Conservation (phyloP, 2,329 filamentous ascomycete species). For the Exophiala oligosperma region DNA sequence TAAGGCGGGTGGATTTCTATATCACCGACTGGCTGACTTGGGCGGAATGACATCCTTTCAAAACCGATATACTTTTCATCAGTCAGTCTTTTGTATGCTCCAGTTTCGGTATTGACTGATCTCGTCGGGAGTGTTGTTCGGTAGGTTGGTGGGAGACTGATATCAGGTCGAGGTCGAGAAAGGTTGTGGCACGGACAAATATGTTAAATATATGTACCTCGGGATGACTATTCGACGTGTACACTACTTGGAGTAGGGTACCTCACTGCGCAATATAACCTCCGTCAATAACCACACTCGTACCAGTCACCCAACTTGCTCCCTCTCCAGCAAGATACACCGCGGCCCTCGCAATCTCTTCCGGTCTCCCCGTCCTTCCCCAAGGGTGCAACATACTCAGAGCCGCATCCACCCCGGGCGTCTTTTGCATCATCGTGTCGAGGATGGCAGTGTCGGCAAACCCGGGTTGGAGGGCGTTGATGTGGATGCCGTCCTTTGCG, state of each 20-base stretch:
- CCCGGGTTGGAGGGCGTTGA: constrained; percentile 46
- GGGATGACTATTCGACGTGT: too few relatives aligned
- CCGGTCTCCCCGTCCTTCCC: constrained; percentile 33
- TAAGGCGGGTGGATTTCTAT: not conserved
- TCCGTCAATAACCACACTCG: constrained; percentile 46
- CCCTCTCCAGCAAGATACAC: constrained; percentile 51
- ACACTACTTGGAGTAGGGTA: not conserved
- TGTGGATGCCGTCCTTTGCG: constrained; percentile 42
- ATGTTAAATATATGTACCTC: too few relatives aligned
- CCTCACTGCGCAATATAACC: constrained; percentile 36
- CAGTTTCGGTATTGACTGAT: too few relatives aligned
- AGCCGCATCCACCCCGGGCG: not conserved
- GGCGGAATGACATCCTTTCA: too few relatives aligned
- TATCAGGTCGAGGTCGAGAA: too few relatives aligned
- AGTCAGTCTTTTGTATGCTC: constrained; percentile 41
- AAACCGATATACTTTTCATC: constrained; percentile 61
- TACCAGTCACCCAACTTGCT: constrained; percentile 46
- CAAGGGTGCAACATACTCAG: constrained; percentile 14
- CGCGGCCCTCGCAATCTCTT: constrained; percentile 41
- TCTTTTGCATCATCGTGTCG: constrained; percentile 35
- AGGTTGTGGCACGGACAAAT: too few relatives aligned
- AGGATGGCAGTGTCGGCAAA: constrained; percentile 41
- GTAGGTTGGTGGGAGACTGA: too few relatives aligned
- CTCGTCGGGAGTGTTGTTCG: too few relatives aligned
- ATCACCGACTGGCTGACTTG: too few relatives aligned